Percentiles rank a stretch among this genome's conserved stretches.
phyloP scores from a whole-genome alignment of 2,329 filamentous ascomycete genomes.

The Nothopassalora personata region DNA sequence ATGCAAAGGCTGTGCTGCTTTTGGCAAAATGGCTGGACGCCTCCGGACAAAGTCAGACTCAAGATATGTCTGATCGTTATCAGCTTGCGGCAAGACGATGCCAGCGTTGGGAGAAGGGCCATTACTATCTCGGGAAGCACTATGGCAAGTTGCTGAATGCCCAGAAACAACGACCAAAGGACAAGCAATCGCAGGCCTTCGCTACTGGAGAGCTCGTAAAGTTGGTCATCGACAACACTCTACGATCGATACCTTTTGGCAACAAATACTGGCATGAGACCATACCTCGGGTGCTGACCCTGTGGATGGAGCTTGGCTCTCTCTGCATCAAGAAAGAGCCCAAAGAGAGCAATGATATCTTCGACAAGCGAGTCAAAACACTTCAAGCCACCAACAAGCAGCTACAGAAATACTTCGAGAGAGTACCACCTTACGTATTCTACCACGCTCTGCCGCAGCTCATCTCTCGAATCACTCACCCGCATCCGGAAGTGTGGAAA shows the following conservation, averaged over 20 bases:
- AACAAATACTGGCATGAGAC: slow-evolving; percentile 97
- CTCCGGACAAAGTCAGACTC: slow-evolving; percentile 86
- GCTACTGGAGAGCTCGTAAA: slow-evolving; percentile 78
- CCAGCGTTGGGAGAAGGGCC: slow-evolving; percentile 85
- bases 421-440: slow-evolving; percentile 70
- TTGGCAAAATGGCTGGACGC: slow-evolving; percentile 95
- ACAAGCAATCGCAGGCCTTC: slow-evolving; percentile 57
- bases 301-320: slow-evolving; percentile 89
- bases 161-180: slow-evolving; percentile 68
- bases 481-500: slow-evolving; percentile 70
- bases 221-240: slow-evolving; percentile 87
- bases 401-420: slow-evolving; percentile 70
- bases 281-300: slow-evolving; percentile 79
- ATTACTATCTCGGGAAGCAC: slow-evolving; percentile 93
- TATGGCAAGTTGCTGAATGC: slow-evolving; percentile 95
- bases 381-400: slow-evolving; percentile 67
- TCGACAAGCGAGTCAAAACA: slow-evolving; percentile 55
- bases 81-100: slow-evolving; percentile 68
- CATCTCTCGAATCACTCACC: slow-evolving; percentile 90
- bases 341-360: slow-evolving; percentile 43
- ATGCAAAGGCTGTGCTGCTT: slow-evolving; percentile 76
- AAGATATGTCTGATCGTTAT: slow-evolving; percentile 74
- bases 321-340: slow-evolving; percentile 46
- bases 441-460: slow-evolving; percentile 86
- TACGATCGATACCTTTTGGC: slow-evolving; percentile 78